Conservation (phyloP, 305 asterid genomes). For the Fraxinus paxiana region DNA sequence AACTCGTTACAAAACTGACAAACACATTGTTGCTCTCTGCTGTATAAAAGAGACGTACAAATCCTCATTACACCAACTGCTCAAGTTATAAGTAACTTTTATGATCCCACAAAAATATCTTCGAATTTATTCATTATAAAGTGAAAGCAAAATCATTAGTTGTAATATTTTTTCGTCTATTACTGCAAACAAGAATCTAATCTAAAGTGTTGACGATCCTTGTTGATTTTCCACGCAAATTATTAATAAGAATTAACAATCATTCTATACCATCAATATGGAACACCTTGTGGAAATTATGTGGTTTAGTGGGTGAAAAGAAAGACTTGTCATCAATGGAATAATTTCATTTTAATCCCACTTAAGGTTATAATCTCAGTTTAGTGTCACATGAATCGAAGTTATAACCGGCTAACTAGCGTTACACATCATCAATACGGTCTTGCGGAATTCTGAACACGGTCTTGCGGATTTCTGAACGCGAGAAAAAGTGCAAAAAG, state of each 20-base stretch:
- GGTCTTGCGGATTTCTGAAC: too few species aligned
- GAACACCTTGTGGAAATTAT: not conserved
- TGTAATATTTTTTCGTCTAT: not conserved
- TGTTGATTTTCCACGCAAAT: not conserved
- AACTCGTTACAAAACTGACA: not conserved
- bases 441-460: not conserved
- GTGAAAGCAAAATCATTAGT: not conserved
- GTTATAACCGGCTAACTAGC: not conserved
- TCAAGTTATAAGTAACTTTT: not conserved
- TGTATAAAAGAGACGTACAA: slow-evolving; percentile 20
- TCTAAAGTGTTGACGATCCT: not conserved
- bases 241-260: not conserved
- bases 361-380: too few species aligned
- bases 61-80: not conserved
- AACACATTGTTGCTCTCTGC: slow-evolving; percentile 12
- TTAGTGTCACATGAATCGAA: too few species aligned
- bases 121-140: not conserved
- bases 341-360: not conserved
- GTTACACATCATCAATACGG: not conserved
- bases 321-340: not conserved
- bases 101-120: not conserved
- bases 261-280: not conserved
- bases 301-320: not conserved
- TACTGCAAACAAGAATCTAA: not conserved
- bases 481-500: not conserved